Base-by-base conservation (phyloP, 371 early-diverging fungal genomes). In the Apophysomyces elegans region DNA sequence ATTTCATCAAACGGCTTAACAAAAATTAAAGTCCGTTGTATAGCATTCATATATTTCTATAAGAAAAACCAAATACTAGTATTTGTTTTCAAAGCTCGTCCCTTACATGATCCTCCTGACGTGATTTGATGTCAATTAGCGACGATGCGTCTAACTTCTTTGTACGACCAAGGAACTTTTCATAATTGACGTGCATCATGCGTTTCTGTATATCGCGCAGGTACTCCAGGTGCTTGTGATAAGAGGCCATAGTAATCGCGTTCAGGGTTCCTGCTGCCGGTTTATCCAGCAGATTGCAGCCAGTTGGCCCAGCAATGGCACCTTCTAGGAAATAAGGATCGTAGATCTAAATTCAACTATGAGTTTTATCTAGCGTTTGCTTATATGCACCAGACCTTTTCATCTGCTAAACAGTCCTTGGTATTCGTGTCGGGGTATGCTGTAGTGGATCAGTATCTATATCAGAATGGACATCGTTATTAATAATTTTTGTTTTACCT, bases 161-260 rank as follows among this genome's bases (percentile, higher is more conserved):
- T 39, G 36, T 61, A 8, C 64, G 59, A 11, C 75, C 73, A 35
- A 56, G 62, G 70, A 65, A 77, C 57, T 73, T 74, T n/a, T 71
- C 72, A 56, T 66, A 71, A 56, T 81, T 81, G 7, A 75, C 56
- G 0, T 70, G 57, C 61, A 81, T 58, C 69, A 75, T 65, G 5
- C 73, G 73, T n/a, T 38, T 44, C 50, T 78, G 73, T 1, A 78
- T 56, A 7, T 78, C 75, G 36, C 61, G 60, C 11, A 76, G 58
- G 44, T 76, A 76, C 41, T 46, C 62, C 58, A 73, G 43, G 11
- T 75, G 58, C 4, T 65, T 32, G 58, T 75, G 58, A 47, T 74
- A 74, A 9, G 61, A 35, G 46, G 76, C 73, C 21, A 71, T 57
- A 9, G 64, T 50, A 1, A 81, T 54, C 4, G 65, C 43, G 21